Conservation (phyloP, 73 alveolate genomes). For the Stentor roeselii region DNA sequence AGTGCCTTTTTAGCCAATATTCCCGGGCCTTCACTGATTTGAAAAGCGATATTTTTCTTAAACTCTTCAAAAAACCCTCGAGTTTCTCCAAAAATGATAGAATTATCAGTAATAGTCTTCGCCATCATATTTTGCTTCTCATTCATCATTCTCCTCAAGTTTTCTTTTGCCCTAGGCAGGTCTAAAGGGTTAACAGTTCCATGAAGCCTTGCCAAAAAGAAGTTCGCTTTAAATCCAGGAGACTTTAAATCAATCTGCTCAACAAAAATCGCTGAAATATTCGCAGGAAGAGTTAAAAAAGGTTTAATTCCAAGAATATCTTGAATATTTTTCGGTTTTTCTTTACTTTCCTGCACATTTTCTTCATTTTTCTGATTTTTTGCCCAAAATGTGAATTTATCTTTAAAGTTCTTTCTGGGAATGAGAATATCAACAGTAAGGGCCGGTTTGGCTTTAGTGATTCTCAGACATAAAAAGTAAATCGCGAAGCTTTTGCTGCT, state of each 20-base stretch:
- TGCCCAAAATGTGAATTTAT: neutral
- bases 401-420: neutral
- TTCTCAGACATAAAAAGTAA: neutral
- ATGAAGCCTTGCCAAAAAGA: neutral
- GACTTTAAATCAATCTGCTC: slow-evolving; percentile 6
- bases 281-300: neutral
- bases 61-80: slow-evolving; percentile 11
- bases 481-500: neutral
- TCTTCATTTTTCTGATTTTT: slow-evolving; percentile 7
- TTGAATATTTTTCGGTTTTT: neutral
- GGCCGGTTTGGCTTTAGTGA: slow-evolving; percentile 3
- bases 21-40: neutral
- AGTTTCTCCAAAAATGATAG: slow-evolving; percentile 1
- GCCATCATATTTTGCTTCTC: neutral
- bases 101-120: neutral
- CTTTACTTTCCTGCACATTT: neutral
- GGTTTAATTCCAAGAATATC: slow-evolving; percentile 13
- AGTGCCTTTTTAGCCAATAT: neutral
- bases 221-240: neutral
- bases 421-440: neutral
- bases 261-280: neutral
- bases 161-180: neutral
- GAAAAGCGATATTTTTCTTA: neutral
- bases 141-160: neutral
- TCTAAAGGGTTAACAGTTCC: neutral